phyloP scores from a whole-genome alignment of 441 rosid species.

The Metrosideros polymorpha region DNA sequence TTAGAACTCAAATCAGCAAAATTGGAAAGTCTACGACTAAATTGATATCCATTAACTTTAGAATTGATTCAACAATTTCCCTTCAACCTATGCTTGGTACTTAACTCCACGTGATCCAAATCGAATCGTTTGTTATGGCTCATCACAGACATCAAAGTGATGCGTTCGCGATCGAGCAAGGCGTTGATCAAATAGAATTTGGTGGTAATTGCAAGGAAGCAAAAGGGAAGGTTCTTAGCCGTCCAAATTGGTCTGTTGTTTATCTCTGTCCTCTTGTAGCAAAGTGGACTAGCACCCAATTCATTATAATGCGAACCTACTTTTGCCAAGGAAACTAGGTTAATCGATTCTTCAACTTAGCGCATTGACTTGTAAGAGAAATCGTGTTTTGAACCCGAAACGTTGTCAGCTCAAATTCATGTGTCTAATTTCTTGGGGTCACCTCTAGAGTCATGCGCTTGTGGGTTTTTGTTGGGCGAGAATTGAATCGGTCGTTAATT shows the following conservation, averaged over 20 bases:
- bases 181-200: not conserved
- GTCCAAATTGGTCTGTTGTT: not conserved
- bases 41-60: accelerated
- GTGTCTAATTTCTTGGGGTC: not conserved
- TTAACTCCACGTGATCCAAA: not conserved
- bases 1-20: accelerated
- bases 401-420: not conserved
- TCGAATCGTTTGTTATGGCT: not conserved
- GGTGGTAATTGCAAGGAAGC: not conserved
- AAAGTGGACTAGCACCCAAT: not conserved
- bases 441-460: no score
- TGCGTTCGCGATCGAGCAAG: not conserved
- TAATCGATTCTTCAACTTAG: not conserved
- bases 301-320: not conserved
- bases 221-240: not conserved
- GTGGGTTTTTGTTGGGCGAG: not conserved
- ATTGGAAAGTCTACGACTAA: accelerated
- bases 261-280: not conserved
- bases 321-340: not conserved
- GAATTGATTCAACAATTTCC: accelerated
- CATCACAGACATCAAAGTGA: not conserved
- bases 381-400: not conserved
- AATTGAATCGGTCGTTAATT: not conserved
- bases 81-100: not conserved
- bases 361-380: not conserved